A percentile compares a stretch with the other conserved stretches of the same genome.
These are phyloP conservation scores for Cyphellophora europaea DNA, from an alignment of 2,329 filamentous ascomycete genomes.

Conservation along the genomic window DNA sequence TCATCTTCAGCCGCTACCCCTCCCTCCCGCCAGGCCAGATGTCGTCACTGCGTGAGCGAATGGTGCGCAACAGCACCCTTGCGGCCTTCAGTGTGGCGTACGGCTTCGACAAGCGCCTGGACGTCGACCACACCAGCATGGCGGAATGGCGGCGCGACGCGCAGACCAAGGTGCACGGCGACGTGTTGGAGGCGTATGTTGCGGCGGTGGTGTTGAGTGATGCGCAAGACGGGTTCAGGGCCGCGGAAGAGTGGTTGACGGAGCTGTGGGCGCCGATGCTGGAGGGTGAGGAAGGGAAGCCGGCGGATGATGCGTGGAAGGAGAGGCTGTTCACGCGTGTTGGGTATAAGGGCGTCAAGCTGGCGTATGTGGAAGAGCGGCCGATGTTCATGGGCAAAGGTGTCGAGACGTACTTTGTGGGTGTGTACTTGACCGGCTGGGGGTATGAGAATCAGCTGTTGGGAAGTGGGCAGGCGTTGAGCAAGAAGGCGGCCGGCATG, in stretches of 20 bases:
- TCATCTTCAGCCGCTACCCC: conserved; percentile 60
- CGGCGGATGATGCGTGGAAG: conserved; percentile 39
- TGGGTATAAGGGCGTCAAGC: conserved; percentile 45
- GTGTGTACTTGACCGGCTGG: conserved; percentile 39
- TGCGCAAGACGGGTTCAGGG: conserved; percentile 49
- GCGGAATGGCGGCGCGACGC: conserved; percentile 2
- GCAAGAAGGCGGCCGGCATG: conserved; percentile 35
- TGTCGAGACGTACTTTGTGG: conserved; percentile 32
- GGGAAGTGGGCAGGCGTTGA: conserved; percentile 35
- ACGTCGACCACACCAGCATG: conserved; percentile 38
- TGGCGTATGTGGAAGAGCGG: conserved; percentile 49
- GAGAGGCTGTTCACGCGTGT: conserved; percentile 44
- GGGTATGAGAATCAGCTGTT: conserved; percentile 34
- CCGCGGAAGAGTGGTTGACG: conserved; percentile 62
- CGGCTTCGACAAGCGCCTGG: conserved; percentile 56
- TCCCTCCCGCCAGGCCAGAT: conserved; percentile 55
- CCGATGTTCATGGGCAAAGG: conserved; percentile 25
- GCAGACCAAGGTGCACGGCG: conserved; percentile 62
- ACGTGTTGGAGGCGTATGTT: conserved; percentile 86
- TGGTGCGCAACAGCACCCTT: conserved; percentile 75
- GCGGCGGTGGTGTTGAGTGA: conserved; percentile 67
- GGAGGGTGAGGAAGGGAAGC: conserved; percentile 22
- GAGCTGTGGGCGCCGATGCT: conserved; percentile 60
- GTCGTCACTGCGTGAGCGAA: conserved; percentile 65
- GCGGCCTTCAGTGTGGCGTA: conserved; percentile 61